Conservation (phyloP, 306 rosid species). For the Senna tora region DNA sequence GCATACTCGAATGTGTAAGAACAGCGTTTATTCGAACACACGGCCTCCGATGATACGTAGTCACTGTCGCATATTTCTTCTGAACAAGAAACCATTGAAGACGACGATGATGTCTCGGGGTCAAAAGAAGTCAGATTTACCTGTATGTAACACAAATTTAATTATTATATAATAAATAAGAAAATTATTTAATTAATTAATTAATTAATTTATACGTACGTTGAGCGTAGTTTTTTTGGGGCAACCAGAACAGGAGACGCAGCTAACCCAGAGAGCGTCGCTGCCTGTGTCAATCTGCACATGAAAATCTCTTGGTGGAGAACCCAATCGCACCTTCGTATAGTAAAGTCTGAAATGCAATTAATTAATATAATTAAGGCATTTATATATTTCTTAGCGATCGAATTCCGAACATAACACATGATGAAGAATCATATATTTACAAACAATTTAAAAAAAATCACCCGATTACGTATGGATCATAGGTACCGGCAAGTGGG, state of each 20-base stretch:
- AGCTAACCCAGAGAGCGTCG: constrained; percentile 92
- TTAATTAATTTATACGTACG: constrained; percentile 54
- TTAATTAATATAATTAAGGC: no score
- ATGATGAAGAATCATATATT: neutral
- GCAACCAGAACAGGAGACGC: constrained; percentile 89
- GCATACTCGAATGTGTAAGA: constrained; percentile 77
- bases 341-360: constrained; percentile 64
- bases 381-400: no score
- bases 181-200: constrained; percentile 45
- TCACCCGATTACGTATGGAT: constrained; percentile 81
- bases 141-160: constrained; percentile 46
- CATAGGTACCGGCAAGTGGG: constrained; percentile 68
- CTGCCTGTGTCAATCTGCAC: constrained; percentile 98
- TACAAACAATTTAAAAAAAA: constrained; percentile 1
- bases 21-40: constrained; percentile 72
- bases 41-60: constrained; percentile 62
- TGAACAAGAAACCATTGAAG: constrained; percentile 67
- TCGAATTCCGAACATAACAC: no score
- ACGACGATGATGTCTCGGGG: constrained; percentile 77
- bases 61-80: constrained; percentile 70
- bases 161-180: neutral
- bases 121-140: constrained; percentile 73
- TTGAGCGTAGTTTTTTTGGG: constrained; percentile 73
- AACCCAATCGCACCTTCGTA: constrained; percentile 78
- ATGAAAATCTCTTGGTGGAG: constrained; percentile 88